phyloP scores from a whole-genome alignment of 129 eudicot species.

The Pulicaria dysenterica region DNA sequence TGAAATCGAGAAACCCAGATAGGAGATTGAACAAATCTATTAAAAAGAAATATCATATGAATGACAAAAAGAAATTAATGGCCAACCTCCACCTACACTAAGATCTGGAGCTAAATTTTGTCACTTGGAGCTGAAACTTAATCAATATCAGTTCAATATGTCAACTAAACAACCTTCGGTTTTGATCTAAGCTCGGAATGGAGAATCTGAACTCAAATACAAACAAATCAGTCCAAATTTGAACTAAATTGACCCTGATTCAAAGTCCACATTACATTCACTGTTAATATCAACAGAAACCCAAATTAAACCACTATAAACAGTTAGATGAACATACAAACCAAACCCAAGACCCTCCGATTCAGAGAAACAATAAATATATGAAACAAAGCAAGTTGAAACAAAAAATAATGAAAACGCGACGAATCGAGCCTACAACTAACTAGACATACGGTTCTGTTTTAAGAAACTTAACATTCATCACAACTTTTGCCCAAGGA shows the following conservation, averaged over 20 bases:
- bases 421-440: conserved; percentile 66
- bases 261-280: conserved; percentile 5
- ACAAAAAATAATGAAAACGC: conserved; percentile 6
- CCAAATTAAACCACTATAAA: conserved; percentile 13
- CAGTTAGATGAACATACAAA: conserved; percentile 11
- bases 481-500: conserved; percentile 78
- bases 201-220: conserved; percentile 21
- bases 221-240: conserved; percentile 12
- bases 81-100: not conserved
- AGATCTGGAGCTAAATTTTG: conserved; percentile 9
- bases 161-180: not conserved
- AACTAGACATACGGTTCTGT: conserved; percentile 81
- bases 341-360: conserved; percentile 18
- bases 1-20: no score
- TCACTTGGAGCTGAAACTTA: not conserved
- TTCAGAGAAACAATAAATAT: not conserved
- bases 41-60: no score
- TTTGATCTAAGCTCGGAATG: not conserved
- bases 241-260: conserved; percentile 7
- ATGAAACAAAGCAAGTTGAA: conserved; percentile 17
- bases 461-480: conserved; percentile 58
- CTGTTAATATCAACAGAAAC: not conserved
- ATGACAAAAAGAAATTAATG: no score
- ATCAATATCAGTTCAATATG: conserved; percentile 2
- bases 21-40: no score